Percentiles rank a stretch among this genome's conserved stretches.
Evolutionary conservation across 1,284 basidiomycete species (phyloP).

Genomic region (Malassezia obtusa): DNA sequence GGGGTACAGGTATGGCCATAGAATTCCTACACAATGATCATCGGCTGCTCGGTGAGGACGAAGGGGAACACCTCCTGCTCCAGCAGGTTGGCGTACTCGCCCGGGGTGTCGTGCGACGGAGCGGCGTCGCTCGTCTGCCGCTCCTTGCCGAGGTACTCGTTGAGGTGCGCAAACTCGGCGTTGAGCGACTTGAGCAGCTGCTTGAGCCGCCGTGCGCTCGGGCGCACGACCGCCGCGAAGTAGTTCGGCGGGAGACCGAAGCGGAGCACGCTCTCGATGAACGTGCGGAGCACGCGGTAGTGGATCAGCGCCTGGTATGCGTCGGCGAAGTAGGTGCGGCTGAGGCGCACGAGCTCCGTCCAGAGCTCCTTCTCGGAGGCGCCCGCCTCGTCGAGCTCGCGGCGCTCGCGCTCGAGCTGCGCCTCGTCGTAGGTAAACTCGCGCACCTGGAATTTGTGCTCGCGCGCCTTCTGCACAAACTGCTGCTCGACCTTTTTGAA

Average conservation of each 20-base stretch:
- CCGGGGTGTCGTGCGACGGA: constrained; percentile 31
- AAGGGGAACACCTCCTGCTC: constrained; percentile 44
- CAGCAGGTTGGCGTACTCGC: constrained; percentile 39
- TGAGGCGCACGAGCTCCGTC: constrained; percentile 86
- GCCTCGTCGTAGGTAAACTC: constrained; percentile 89
- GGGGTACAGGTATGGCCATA: constrained; percentile 26
- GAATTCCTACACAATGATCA: constrained; percentile 10
- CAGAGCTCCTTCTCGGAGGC: constrained; percentile 92
- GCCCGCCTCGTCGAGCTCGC: constrained; percentile 70
- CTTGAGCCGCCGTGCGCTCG: constrained; percentile 68
- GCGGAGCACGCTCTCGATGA: constrained; percentile 87
- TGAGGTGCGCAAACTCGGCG: constrained; percentile 69
- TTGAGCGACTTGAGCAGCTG: constrained; percentile 68
- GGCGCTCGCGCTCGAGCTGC: constrained; percentile 67
- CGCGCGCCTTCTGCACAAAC: constrained; percentile 84
- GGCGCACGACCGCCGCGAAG: constrained; percentile 65
- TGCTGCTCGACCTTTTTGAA: constrained; percentile 88
- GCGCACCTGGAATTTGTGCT: constrained; percentile 90
- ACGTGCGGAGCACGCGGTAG: constrained; percentile 79
- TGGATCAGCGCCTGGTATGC: constrained; percentile 89
- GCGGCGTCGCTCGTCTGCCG: constrained; percentile 4
- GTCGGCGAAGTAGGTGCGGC: constrained; percentile 93
- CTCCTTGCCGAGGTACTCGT: constrained; percentile 49
- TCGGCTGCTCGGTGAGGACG: constrained; percentile 36
- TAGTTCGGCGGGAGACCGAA: constrained; percentile 93